Evolutionary conservation across 768 basidiomycete genomes (phyloP).

Genomic region (Leccinum arenicola): DNA sequence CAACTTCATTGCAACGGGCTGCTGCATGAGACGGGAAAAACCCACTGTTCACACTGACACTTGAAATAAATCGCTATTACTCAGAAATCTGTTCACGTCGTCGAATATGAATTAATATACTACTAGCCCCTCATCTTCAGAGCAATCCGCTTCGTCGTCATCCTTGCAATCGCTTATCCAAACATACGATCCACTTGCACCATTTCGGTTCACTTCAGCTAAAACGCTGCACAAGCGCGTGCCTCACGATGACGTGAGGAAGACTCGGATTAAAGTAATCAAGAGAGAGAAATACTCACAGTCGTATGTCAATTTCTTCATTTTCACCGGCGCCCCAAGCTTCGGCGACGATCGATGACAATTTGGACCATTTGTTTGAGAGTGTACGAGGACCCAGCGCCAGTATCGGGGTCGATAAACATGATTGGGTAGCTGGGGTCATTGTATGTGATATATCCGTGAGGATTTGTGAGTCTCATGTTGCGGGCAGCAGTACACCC

Average conservation of each 20-base stretch:
- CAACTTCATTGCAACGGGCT: neutral
- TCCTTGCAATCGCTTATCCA: neutral
- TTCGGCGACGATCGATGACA: neutral
- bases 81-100: neutral
- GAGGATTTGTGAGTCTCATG: neutral
- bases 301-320: no score
- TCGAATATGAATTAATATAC: neutral
- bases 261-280: neutral
- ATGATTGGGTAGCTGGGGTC: neutral
- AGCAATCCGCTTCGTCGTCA: neutral
- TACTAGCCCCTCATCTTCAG: neutral
- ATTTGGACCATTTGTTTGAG: accelerated
- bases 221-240: neutral
- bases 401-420: neutral
- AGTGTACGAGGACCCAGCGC: neutral
- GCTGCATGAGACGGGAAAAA: neutral
- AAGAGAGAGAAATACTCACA: neutral
- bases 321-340: neutral
- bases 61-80: no score
- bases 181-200: neutral
- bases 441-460: neutral
- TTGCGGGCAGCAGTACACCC: neutral
- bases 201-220: neutral
- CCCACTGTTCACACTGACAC: no score
- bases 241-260: neutral